These are phyloP conservation scores for Starmerella lactis-condensi DNA, from an alignment of 805 yeast genomes.

Conservation along the genomic window DNA sequence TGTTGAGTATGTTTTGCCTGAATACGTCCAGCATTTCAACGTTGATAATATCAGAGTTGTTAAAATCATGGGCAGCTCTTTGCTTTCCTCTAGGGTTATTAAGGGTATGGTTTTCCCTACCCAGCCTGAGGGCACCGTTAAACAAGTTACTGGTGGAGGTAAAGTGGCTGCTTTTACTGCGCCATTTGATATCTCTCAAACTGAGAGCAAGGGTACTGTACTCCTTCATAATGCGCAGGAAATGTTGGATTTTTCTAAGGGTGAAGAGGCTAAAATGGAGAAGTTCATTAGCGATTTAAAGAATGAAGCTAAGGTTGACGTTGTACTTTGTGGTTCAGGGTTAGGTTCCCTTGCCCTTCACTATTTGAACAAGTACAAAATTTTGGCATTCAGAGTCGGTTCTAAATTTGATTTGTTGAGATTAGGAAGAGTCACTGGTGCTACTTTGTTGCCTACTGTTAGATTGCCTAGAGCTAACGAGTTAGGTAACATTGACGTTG, in stretches of 20 bases:
- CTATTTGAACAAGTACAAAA: conserved; percentile 70
- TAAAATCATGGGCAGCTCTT: conserved; percentile 82
- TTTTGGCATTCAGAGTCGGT: conserved; percentile 73
- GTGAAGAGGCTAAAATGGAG: conserved; percentile 89
- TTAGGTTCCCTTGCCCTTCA: conserved; percentile 87
- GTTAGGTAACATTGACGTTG: conserved; percentile 69
- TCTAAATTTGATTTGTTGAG: conserved; percentile 89
- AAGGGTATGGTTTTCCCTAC: conserved; percentile 97
- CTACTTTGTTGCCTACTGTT: conserved; percentile 90
- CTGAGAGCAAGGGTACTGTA: conserved; percentile 98
- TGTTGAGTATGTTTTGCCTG: conserved; percentile 57
- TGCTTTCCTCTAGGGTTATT: conserved; percentile 55
- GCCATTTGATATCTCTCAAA: conserved; percentile 83
- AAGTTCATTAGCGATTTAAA: conserved; percentile 61
- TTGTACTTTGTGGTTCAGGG: conserved; percentile 85
- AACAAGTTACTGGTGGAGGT: conserved; percentile 38
- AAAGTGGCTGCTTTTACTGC: conserved; percentile 87
- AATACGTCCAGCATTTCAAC: conserved; percentile 44
- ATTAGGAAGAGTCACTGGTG: conserved; percentile 89
- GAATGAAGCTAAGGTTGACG: conserved; percentile 60
- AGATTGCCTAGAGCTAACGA: conserved; percentile 69
- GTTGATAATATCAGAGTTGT: conserved; percentile 91
- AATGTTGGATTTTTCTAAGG: conserved; percentile 88
- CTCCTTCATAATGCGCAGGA: conserved; percentile 88
- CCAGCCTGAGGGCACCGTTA: conserved; percentile 86